Evolutionary conservation across 1,284 basidiomycete species (phyloP), one percentile per base, ranked within the genome.

Genomic region (Microbotryum lychnidis-dioicae): DNA sequence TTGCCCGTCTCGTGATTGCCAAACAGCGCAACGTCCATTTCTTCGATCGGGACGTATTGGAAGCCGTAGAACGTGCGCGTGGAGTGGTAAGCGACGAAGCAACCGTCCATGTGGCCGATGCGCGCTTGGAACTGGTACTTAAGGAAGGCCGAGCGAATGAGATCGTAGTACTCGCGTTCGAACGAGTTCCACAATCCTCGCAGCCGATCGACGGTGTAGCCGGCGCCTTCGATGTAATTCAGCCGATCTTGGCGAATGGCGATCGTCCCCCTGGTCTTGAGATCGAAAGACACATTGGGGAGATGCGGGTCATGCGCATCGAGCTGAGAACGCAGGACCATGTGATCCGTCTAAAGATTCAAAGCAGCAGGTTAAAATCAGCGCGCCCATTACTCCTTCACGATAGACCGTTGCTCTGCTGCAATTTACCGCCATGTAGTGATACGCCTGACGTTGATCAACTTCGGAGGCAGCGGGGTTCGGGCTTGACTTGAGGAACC

Each of bases 111-210:
- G 72, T 87, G 84, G 3, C 94, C 94, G 66, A 98, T 97, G 6
- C 94, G 85, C 0, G 83, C 93, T 80, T 98, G 94, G 79, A 97
- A 89, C 86, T 83, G 87, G 76, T 94, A 98, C 78, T 97, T 97
- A 61, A 98, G 80, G 78, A 97, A 94, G 0, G 91, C 92, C 4
- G 90, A 87, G 6, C 94, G 84, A 62, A 93, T 85, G 62, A 98
- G 82, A 71, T 98, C 94, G 72, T 89, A 93, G 72, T 90, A 89
- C 74, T 94, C 91, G 68, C 83, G 81, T 75, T 96, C 91, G 67
- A 91, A 72, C 10, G 88, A 90, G 69, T 87, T 82, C 6, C 80
- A 72, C 1, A 76, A 70, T 0, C 91, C 91, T 12, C 81, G 78
- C 42, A 83, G 77, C 10, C 76, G 77, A 46, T 78, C 79, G 64